These are phyloP conservation scores for Dillenia turbinata DNA, from an alignment of 164 flowering plant genomes.

Conservation along the genomic window DNA sequence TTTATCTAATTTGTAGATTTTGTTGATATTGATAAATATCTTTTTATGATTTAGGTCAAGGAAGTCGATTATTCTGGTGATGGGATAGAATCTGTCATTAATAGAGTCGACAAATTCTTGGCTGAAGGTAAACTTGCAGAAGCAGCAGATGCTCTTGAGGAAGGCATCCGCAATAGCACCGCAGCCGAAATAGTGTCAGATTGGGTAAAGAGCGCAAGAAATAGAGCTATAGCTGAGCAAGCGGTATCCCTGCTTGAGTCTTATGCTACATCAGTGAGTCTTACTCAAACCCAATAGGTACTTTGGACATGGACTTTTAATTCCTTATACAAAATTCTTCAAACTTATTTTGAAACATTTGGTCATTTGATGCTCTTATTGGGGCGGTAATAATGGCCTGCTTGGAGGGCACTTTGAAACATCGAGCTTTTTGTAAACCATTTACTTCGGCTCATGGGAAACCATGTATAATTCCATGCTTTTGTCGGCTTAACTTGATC, in stretches of 20 bases:
- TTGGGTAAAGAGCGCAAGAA: constrained; percentile 74
- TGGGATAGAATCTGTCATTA: constrained; percentile 80
- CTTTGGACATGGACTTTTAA: not conserved
- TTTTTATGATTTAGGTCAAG: constrained; percentile 41
- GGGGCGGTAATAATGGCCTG: no score
- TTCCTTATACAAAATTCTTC: no score
- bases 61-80: constrained; percentile 62
- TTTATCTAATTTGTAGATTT: not conserved
- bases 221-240: constrained; percentile 90
- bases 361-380: no score
- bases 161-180: constrained; percentile 68
- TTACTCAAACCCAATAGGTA: constrained; percentile 25
- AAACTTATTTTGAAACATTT: no score
- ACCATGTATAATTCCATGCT: no score
- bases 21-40: not conserved
- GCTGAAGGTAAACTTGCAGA: constrained; percentile 83
- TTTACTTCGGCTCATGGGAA: no score
- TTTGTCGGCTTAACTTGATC: no score
- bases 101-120: constrained; percentile 58
- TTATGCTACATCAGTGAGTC: constrained; percentile 72
- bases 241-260: constrained; percentile 77
- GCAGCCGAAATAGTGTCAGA: constrained; percentile 62
- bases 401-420: no score
- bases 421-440: no score
- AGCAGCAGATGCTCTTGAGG: constrained; percentile 87